Conservation (phyloP, 208 protist species). For the Wallacemonas sp. region DNA sequence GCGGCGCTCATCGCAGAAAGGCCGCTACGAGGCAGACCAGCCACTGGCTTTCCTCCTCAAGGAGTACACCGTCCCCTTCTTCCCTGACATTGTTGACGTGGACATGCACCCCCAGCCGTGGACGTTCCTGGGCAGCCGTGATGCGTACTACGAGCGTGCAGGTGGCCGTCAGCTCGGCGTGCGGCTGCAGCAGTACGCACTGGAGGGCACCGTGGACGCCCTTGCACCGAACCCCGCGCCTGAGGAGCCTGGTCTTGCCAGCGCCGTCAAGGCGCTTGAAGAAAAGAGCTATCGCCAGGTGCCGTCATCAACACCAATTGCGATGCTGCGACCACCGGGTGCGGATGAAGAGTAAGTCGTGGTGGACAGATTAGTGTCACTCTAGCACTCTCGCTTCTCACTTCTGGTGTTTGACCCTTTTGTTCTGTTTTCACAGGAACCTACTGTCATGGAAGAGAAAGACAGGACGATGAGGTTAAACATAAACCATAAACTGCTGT, state of each 20-base stretch:
- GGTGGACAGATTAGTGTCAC: no score
- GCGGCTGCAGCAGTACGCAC: constrained; percentile 53
- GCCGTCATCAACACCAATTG: constrained; percentile 28
- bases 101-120: constrained; percentile 79
- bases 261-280: constrained; percentile 57
- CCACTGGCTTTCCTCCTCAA: constrained; percentile 57
- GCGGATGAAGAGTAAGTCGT: constrained; percentile 8
- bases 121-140: constrained; percentile 82
- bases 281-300: constrained; percentile 35
- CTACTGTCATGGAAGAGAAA: no score
- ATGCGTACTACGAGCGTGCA: constrained; percentile 74
- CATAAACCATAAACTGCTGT: no score
- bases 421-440: no score
- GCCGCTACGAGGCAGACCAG: constrained; percentile 77
- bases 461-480: no score
- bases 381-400: no score
- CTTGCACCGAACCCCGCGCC: constrained; percentile 65
- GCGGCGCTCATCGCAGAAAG: constrained; percentile 58
- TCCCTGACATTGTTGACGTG: constrained; percentile 86
- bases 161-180: constrained; percentile 65
- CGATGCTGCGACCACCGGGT: constrained; percentile 64
- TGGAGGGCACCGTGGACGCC: constrained; percentile 42
- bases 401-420: no score
- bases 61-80: constrained; percentile 86
- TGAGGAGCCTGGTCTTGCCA: constrained; percentile 37